phyloP scores from a whole-genome alignment of 768 basidiomycete species.

The Leccinum pellstonianum region DNA sequence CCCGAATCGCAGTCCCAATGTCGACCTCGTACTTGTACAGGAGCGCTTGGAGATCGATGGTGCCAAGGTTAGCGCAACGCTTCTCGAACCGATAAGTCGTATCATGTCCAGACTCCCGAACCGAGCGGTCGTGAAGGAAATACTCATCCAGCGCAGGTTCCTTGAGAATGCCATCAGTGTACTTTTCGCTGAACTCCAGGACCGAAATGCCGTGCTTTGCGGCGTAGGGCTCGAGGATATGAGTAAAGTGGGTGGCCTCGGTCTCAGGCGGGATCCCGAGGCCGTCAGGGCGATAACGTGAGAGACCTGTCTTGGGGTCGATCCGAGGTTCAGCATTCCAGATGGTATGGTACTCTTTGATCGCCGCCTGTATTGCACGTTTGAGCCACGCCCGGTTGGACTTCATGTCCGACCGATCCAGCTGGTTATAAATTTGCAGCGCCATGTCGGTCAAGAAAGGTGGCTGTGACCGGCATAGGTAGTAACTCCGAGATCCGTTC shows the following conservation, averaged over 20 bases:
- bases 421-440: slow-evolving; percentile 94
- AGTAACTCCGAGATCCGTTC: slow-evolving; percentile 94
- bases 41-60: slow-evolving; percentile 92
- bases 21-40: slow-evolving; percentile 99
- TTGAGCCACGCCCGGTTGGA: slow-evolving; percentile 88
- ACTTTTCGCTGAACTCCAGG: slow-evolving; percentile 94
- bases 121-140: slow-evolving; percentile 94
- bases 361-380: slow-evolving; percentile 93
- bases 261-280: slow-evolving; percentile 98
- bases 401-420: slow-evolving; percentile 79
- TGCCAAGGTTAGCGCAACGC: slow-evolving; percentile 94
- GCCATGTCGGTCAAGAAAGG: slow-evolving; percentile 99
- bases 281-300: slow-evolving; percentile 91
- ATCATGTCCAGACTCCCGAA: slow-evolving; percentile 95
- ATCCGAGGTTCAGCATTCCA: slow-evolving; percentile 96
- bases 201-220: slow-evolving; percentile 89
- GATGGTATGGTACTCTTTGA: slow-evolving; percentile 98
- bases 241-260: slow-evolving; percentile 97
- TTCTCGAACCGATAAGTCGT: slow-evolving; percentile 98
- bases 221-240: slow-evolving; percentile 94
- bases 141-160: slow-evolving; percentile 95
- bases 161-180: slow-evolving; percentile 79
- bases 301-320: slow-evolving; percentile 91
- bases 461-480: slow-evolving; percentile 93
- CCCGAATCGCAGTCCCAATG: slow-evolving; percentile 95